A percentile compares a stretch with the other conserved stretches of the same genome.
Conservation (phyloP, 768 basidiomycete species). For the Mycena capillaripes region DNA sequence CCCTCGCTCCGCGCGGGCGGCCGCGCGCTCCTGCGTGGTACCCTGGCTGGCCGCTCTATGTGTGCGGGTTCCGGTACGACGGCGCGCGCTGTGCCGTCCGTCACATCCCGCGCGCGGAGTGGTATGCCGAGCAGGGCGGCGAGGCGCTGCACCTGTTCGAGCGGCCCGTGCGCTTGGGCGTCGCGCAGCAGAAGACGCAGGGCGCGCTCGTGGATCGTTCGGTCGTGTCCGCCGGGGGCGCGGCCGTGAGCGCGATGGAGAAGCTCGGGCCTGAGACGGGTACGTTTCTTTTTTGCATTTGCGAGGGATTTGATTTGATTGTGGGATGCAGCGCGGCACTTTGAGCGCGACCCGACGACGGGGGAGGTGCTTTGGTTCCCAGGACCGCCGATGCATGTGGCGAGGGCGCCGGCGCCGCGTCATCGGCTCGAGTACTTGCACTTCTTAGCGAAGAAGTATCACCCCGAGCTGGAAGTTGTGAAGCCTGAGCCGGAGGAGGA, state of each 20-base stretch:
- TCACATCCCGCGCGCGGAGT: constrained; percentile 53
- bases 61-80: constrained; percentile 81
- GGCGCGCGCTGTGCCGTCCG: constrained; percentile 62
- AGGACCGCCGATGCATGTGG: constrained; percentile 69
- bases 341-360: constrained; percentile 74
- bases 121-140: constrained; percentile 52
- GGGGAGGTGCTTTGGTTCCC: constrained; percentile 83
- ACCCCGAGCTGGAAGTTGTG: constrained; percentile 3
- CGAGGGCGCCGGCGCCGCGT: constrained; percentile 49
- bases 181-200: constrained; percentile 44
- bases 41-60: constrained; percentile 80
- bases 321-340: constrained; percentile 60
- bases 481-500: not conserved
- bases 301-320: too few species aligned
- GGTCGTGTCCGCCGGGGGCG: constrained; percentile 63
- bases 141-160: constrained; percentile 38
- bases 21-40: constrained; percentile 75
- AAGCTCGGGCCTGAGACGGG: constrained; percentile 65
- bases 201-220: constrained; percentile 55
- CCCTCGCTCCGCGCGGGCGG: constrained; percentile 72
- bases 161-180: constrained; percentile 39
- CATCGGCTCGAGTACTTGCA: constrained; percentile 68
- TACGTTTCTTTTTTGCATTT: constrained; percentile 42
- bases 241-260: constrained; percentile 58
- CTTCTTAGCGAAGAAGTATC: constrained; percentile 57